These are phyloP conservation scores for Teunomyces kruisii DNA, from an alignment of 805 yeast genomes.

Conservation along the genomic window DNA sequence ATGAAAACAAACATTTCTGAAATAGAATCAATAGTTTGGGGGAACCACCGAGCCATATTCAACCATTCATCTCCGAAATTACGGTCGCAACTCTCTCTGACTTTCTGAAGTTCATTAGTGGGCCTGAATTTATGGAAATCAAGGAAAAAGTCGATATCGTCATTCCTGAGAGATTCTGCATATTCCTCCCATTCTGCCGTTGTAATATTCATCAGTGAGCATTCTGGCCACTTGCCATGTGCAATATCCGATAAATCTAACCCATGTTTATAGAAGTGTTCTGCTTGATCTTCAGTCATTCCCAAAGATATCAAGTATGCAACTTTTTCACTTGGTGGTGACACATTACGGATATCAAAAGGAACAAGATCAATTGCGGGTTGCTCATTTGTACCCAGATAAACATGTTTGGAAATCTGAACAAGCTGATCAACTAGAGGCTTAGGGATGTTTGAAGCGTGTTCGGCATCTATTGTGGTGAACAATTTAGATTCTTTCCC, in stretches of 20 bases:
- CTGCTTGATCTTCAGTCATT: constrained; percentile 22
- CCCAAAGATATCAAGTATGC: constrained; percentile 25
- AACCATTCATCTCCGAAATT: constrained; percentile 16
- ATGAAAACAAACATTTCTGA: constrained; percentile 17
- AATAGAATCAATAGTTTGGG: constrained; percentile 18
- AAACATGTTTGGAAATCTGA: constrained; percentile 43
- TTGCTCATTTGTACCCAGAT: constrained; percentile 32
- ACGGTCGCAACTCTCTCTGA: not conserved
- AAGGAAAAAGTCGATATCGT: constrained; percentile 9
- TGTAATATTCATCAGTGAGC: constrained; percentile 16
- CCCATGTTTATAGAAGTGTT: constrained; percentile 28
- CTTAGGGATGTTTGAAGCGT: constrained; percentile 27
- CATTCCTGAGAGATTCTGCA: constrained; percentile 7
- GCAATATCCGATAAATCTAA: constrained; percentile 14
- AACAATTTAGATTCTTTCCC: constrained; percentile 5
- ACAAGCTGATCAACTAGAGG: constrained; percentile 46
- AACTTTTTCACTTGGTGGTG: constrained; percentile 36
- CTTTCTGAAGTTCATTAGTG: constrained; percentile 7
- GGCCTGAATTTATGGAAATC: constrained; percentile 13
- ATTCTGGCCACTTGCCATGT: constrained; percentile 14
- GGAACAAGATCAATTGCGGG: constrained; percentile 38
- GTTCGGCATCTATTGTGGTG: not conserved
- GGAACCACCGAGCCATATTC: constrained; percentile 16
- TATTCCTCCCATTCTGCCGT: constrained; percentile 15
- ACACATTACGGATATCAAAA: constrained; percentile 31